Percentiles rank a stretch among this genome's conserved stretches.
These are phyloP conservation scores for Fusarium stilboides DNA, from an alignment of 2,329 filamentous ascomycete genomes.

Conservation along the genomic window DNA sequence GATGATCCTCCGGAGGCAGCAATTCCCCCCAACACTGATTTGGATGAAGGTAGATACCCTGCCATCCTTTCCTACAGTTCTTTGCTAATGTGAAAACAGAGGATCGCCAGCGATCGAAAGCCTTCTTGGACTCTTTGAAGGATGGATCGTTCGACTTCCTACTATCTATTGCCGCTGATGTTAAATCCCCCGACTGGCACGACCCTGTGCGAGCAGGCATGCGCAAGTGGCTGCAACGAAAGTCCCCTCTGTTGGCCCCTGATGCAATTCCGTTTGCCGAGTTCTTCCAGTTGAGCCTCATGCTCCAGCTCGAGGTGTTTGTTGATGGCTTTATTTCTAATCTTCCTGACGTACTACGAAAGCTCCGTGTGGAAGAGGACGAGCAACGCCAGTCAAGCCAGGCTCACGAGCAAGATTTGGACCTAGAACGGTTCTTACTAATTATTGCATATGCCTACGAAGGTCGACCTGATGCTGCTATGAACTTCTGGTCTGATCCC, in stretches of 20 bases:
- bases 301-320: slow-evolving; percentile 88
- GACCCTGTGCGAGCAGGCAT: slow-evolving; percentile 88
- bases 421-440: slow-evolving; percentile 91
- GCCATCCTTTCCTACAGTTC: too few species aligned
- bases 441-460: slow-evolving; percentile 95
- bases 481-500: slow-evolving; percentile 91
- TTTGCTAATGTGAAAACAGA: slow-evolving; percentile 58
- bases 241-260: slow-evolving; percentile 77
- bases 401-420: slow-evolving; percentile 76
- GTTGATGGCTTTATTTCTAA: slow-evolving; percentile 95
- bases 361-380: slow-evolving; percentile 89
- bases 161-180: slow-evolving; percentile 85
- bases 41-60: slow-evolving; percentile 61
- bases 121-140: slow-evolving; percentile 83
- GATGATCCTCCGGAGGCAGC: slow-evolving; percentile 76
- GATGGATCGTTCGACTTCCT: slow-evolving; percentile 95
- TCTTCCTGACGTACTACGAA: slow-evolving; percentile 91
- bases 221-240: slow-evolving; percentile 85
- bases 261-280: slow-evolving; percentile 79
- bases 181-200: slow-evolving; percentile 86
- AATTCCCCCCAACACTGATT: slow-evolving; percentile 71
- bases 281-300: slow-evolving; percentile 80
- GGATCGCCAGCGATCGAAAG: slow-evolving; percentile 77
- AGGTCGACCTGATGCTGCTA: slow-evolving; percentile 84
- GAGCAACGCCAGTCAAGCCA: slow-evolving; percentile 82